A percentile compares a stretch with the other conserved stretches of the same genome.
Evolutionary conservation across 1,284 basidiomycete species (phyloP).

Genomic region (Malassezia arunalokei): DNA sequence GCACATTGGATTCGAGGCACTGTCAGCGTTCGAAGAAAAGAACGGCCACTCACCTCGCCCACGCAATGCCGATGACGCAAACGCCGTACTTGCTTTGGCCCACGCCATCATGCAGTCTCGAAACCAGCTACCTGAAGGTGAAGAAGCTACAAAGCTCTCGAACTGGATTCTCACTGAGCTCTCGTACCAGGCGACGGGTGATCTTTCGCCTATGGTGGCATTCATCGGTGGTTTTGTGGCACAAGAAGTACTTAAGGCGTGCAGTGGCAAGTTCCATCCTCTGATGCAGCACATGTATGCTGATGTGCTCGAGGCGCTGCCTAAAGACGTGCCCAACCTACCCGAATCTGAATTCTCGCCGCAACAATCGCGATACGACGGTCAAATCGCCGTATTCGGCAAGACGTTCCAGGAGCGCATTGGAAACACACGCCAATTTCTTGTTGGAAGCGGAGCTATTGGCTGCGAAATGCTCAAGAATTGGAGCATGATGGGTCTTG

Average conservation of each 20-base stretch:
- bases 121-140: conserved; percentile 55
- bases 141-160: conserved; percentile 52
- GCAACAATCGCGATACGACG: conserved; percentile 72
- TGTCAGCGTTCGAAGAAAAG: conserved; percentile 66
- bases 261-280: conserved; percentile 95
- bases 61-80: conserved; percentile 71
- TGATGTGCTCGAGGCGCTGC: conserved; percentile 79
- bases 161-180: conserved; percentile 68
- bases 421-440: conserved; percentile 78
- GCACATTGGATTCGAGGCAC: conserved; percentile 88
- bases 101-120: conserved; percentile 58
- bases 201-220: conserved; percentile 79
- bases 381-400: conserved; percentile 91
- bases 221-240: conserved; percentile 95
- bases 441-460: conserved; percentile 95
- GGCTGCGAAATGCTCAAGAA: conserved; percentile 99
- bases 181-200: conserved; percentile 83
- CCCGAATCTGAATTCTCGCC: conserved; percentile 78
- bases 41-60: conserved; percentile 66
- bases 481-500: conserved; percentile 99
- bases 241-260: conserved; percentile 93
- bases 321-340: conserved; percentile 48
- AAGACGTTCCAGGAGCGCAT: conserved; percentile 86
- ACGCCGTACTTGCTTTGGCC: conserved; percentile 59
- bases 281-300: conserved; percentile 93